Conservation (phyloP, 2,329 filamentous ascomycete species). For the Amauroascus niger region DNA sequence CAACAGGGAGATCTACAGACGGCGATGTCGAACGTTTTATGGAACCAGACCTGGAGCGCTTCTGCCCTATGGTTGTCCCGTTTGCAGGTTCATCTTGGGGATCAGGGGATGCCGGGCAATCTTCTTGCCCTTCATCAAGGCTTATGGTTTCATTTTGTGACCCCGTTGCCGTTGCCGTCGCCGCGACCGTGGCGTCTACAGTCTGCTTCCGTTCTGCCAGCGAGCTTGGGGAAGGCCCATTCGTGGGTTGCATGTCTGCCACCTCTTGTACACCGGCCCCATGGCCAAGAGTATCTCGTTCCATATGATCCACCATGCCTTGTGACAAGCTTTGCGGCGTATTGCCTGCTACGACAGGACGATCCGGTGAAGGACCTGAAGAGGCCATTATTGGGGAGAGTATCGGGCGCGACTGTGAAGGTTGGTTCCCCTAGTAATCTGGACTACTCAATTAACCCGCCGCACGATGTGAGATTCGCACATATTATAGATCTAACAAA, state of each 20-base stretch:
- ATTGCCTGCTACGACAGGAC: neutral
- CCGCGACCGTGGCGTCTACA: slow-evolving; percentile 42
- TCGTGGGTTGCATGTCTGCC: neutral
- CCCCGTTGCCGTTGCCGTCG: slow-evolving; percentile 36
- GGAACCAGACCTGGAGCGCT: slow-evolving; percentile 52
- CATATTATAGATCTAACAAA: neutral
- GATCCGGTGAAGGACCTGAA: neutral
- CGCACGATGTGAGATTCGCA: neutral
- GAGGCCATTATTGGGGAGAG: neutral
- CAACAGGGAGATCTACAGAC: slow-evolving; percentile 25
- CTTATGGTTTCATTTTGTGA: slow-evolving; percentile 29
- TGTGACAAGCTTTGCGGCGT: neutral
- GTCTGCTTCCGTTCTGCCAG: slow-evolving; percentile 36
- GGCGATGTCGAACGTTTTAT: slow-evolving; percentile 36
- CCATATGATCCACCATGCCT: neutral
- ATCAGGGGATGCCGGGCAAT: slow-evolving; percentile 23
- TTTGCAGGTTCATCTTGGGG: slow-evolving; percentile 33
- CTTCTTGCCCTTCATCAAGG: slow-evolving; percentile 35
- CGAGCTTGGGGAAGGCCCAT: slow-evolving; percentile 2
- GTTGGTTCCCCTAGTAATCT: neutral
- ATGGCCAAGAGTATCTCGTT: neutral
- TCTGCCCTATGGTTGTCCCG: slow-evolving; percentile 44
- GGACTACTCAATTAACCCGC: neutral
- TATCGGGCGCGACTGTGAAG: neutral
- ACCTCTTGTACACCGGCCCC: neutral